Evolutionary conservation across 176 grass and related monocot species (phyloP), one percentile per base, ranked within the genome.

Genomic region (Eragrostis nindensis): DNA sequence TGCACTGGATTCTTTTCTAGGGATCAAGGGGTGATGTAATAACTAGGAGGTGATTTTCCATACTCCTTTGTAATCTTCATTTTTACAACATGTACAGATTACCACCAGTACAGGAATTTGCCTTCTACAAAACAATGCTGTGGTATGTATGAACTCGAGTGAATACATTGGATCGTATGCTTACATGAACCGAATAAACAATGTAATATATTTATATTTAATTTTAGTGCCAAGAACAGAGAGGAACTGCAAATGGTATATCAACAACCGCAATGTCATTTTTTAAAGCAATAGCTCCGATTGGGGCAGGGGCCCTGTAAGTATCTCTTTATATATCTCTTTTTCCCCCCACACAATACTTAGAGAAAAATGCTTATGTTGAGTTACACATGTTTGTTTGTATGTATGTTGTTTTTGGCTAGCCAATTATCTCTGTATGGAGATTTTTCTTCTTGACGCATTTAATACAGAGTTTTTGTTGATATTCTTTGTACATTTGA

Each of bases 261-360:
- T 32, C 91, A 0, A 82, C 90, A 73, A 92, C 85, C 10, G 85
- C 32, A 36, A 86, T 94, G 85, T 94, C 94, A 15, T 54, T 97
- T 70, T 94, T 89, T 71, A 97, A 97, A 66, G 79, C 94, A n/a
- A 5, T 88, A 80, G 92, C 87, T 77, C 94, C 92, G 60, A 73
- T 88, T 71, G 89, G 75, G 30, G 85, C 72, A 69, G 94, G 94
- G 36, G 43, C 24, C 49, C 5, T 97, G 94, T 97, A 77, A 94
- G 94, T 94, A 42, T 60, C 7, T 46, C 8, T 17, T 81, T 74
- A 22, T 8, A 15, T 25, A 41, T 59, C 1, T 0, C 13, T 19
- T 59, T 77, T 5, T 36, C 4, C 4, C n/a, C n/a, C 32, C 1
- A 36, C 32, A n/a, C 17, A 75, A 16, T 22, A 26, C 24, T 64